Base-by-base conservation (phyloP, 768 basidiomycete genomes). In the Lanmaoa rubissima region DNA sequence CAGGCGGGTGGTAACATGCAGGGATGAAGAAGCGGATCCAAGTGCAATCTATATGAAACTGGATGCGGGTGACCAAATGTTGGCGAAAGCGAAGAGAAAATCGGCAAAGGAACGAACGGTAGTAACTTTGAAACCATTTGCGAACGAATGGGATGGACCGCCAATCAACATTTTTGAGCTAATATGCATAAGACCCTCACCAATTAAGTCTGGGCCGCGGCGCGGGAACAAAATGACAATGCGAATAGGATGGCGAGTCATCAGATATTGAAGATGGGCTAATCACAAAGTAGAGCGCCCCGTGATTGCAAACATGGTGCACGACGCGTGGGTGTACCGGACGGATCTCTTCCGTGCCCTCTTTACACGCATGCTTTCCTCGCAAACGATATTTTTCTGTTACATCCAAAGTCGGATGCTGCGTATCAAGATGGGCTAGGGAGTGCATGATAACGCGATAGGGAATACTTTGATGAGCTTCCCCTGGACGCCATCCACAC, bases 261-360 rank as follows among this genome's bases (percentile, higher is more conserved):
- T 45, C 42, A 13, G 17, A 36, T 16, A 13, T 24, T 41, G 44
- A 38, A 41, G 17, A 44, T 19, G 6, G 21, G 21, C 8, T 11
- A 14, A 36, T n/a, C 34, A n/a, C 46, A 35, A 31, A 12, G 40
- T 24, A 12, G 21, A 34, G 14, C 12, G 8, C 49, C 36, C 24
- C 42, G 32, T 45, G 26, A 34, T 28, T 39, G 31, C 1, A 51
- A 42, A 16, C 26, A 38, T 21, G 44, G 31, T 41, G 36, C 28
- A 32, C 35, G 50, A 36, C 17, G n/a, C 12, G 36, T 24, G 40
- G 52, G 24, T 26, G 48, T 28, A 6, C 47, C 63, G 68, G 68
- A 49, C 67, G 67, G 67, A 68, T 66, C 66, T 69, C 46, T 62
- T 64, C 66, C 69, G 64, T 52, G 34, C 12, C 36, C 24, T n/a